phyloP scores from a whole-genome alignment of 1,284 basidiomycete species.

The Flammula alnicola region DNA sequence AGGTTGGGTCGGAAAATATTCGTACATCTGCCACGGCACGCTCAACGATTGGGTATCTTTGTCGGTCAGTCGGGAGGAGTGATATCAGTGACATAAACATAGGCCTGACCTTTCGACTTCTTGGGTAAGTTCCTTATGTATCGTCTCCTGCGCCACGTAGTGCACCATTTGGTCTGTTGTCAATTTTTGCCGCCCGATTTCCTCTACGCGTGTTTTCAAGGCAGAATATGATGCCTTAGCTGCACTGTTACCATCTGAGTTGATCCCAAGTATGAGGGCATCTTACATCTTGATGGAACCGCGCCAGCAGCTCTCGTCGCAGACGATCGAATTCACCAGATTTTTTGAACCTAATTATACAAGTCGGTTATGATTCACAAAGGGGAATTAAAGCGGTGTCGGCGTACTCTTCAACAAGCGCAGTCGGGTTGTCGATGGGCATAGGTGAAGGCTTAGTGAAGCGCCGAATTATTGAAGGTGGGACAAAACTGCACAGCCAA shows the following conservation, averaged over 20 bases:
- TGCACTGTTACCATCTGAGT: no score
- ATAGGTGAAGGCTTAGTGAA: no score
- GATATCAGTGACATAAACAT: constrained; percentile 1
- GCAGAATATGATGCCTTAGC: constrained; percentile 51
- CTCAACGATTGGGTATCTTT: constrained; percentile 63
- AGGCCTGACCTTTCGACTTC: constrained; percentile 66
- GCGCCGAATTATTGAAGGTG: no score
- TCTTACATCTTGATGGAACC: constrained; percentile 69
- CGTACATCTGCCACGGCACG: constrained; percentile 62
- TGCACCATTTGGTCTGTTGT: constrained; percentile 57
- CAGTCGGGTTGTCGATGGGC: constrained; percentile 56
- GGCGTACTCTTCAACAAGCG: constrained; percentile 64
- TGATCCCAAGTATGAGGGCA: constrained; percentile 13
- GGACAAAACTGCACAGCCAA: no score
- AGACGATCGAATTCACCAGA: constrained; percentile 80
- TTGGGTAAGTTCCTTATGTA: constrained; percentile 66
- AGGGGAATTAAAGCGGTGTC: neutral
- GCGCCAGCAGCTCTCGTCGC: constrained; percentile 63
- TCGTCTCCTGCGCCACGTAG: constrained; percentile 54
- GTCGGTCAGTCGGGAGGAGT: neutral
- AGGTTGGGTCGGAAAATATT: constrained; percentile 53
- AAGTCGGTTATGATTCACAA: constrained; percentile 6
- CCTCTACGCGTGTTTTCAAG: constrained; percentile 62
- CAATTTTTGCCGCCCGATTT: constrained; percentile 62
- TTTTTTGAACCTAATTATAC: constrained; percentile 66